Base-by-base conservation (phyloP, 1,284 basidiomycete species). In the Irpex rosettiformis region DNA sequence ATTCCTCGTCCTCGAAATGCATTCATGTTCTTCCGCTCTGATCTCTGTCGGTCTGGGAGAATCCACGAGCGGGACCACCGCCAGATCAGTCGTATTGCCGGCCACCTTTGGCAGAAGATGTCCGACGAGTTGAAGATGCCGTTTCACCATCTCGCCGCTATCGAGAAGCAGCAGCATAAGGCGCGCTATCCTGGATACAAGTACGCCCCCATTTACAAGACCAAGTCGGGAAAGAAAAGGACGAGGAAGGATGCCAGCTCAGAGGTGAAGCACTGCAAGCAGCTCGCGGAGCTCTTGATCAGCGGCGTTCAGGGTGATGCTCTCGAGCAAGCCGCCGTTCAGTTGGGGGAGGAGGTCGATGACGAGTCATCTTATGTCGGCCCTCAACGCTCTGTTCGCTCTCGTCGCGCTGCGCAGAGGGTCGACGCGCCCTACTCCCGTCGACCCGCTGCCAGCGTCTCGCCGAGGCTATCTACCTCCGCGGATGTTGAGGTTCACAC, bases 1-100 rank as follows among this genome's bases (percentile, higher is more conserved):
- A 82, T 92, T 60, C 85, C 87, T 55, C 84, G 91, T 16, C 93
- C 92, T 3, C 82, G 88, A 51, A 95, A 95, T 67, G 85, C 90
- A 4, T 95, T 94, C 77, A 90, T 95, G 71, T 74, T 93, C 61
- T 95, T 85, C 70, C 85, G 92, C 43, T 88, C 88, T 48, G 80
- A 86, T 66, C 81, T 86, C 58, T 89, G 87, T 70, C 22, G 25
- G 1, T 16, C 24, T 7, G 18, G 27, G 29, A 54, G 21, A 21
- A 33, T 33, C 29, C 73, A 73, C 62, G 77, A 78, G 68, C 71
- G 70, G 48, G 75, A 82, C 62, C 82, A 85, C 60, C 77, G 80
- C 37, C 69, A 79, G 58, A 77, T 85, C 59, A 84, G 82, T 62
- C 72, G 75, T 52, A 75, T 81, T 29, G 82, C 79, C 2, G 83